These are phyloP conservation scores for Piper betle DNA, from an alignment of 164 flowering plant genomes.

Conservation along the genomic window DNA sequence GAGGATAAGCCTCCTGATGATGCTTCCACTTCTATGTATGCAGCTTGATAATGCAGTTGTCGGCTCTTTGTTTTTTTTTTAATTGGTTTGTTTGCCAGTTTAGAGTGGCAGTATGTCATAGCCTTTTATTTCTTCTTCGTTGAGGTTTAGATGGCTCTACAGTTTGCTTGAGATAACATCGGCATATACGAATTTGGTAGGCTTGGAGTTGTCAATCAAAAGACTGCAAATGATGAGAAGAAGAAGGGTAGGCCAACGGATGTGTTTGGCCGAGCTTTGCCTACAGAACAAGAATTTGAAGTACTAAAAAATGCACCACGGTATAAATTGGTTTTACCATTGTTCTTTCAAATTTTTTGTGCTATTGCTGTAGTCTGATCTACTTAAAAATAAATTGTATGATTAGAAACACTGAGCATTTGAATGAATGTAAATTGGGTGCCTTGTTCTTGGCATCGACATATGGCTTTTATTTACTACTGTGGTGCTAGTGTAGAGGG, in stretches of 20 bases:
- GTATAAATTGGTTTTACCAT: slow-evolving; percentile 15
- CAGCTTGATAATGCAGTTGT: background rate
- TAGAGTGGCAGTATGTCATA: no score
- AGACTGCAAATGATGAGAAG: slow-evolving; percentile 13
- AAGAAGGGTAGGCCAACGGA: slow-evolving; percentile 78
- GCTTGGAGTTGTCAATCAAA: slow-evolving; percentile 9
- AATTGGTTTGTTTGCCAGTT: background rate
- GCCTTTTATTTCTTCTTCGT: background rate
- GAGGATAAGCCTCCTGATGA: slow-evolving; percentile 12
- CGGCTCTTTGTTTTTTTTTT: background rate
- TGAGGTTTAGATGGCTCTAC: background rate
- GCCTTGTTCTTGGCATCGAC: no score
- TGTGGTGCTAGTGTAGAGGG: no score
- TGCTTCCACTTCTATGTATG: background rate
- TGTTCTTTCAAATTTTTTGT: background rate
- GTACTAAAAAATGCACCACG: slow-evolving; percentile 85
- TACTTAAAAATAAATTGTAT: background rate
- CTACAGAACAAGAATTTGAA: slow-evolving; percentile 84
- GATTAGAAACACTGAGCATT: background rate
- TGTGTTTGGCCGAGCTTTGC: slow-evolving; percentile 79
- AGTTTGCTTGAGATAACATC: background rate
- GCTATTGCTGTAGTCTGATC: background rate
- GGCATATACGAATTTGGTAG: slow-evolving; percentile 13
- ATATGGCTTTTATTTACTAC: no score
- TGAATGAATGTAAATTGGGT: no score